phyloP scores from a whole-genome alignment of 2,329 filamentous ascomycete species.

The Penicillium sp. region DNA sequence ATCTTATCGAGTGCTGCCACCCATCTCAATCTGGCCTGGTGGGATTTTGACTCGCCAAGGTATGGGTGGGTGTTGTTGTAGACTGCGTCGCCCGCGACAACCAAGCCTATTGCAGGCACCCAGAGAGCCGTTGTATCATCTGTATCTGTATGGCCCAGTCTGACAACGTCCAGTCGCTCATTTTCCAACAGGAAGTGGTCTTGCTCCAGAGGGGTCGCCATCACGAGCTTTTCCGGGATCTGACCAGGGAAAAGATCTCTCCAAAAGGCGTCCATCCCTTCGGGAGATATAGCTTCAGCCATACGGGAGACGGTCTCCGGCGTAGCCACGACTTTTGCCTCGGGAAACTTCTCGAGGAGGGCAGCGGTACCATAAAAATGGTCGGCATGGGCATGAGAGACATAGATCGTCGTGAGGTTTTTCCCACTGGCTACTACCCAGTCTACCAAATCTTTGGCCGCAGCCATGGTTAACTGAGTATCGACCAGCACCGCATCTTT shows the following conservation, averaged over 20 bases:
- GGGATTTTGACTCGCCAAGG: constrained; percentile 7
- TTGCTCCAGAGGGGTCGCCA: constrained; percentile 1
- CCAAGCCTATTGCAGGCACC: constrained; percentile 11
- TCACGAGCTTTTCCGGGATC: constrained; percentile 8
- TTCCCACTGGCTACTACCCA: not conserved
- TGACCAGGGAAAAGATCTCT: constrained; percentile 7
- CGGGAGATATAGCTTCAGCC: constrained; percentile 1
- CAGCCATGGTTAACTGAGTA: not conserved
- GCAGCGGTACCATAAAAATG: not conserved
- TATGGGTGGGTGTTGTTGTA: constrained; percentile 13
- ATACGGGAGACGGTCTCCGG: constrained; percentile 10
- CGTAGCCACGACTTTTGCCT: constrained; percentile 5
- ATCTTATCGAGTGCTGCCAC: constrained; percentile 10
- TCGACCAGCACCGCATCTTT: not conserved
- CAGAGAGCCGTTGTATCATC: constrained; percentile 12
- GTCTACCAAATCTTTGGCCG: not conserved
- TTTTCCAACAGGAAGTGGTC: constrained; percentile 7
- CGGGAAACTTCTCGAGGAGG: not conserved
- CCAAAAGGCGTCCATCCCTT: constrained; percentile 5
- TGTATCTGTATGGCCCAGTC: constrained; percentile 12
- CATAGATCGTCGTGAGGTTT: not conserved
- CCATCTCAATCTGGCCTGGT: constrained; percentile 7
- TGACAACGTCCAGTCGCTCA: constrained; percentile 4
- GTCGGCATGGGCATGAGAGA: not conserved
- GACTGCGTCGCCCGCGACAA: constrained; percentile 12